Conservation (phyloP, 768 basidiomycete species). For the Coprinellus micaceus region DNA sequence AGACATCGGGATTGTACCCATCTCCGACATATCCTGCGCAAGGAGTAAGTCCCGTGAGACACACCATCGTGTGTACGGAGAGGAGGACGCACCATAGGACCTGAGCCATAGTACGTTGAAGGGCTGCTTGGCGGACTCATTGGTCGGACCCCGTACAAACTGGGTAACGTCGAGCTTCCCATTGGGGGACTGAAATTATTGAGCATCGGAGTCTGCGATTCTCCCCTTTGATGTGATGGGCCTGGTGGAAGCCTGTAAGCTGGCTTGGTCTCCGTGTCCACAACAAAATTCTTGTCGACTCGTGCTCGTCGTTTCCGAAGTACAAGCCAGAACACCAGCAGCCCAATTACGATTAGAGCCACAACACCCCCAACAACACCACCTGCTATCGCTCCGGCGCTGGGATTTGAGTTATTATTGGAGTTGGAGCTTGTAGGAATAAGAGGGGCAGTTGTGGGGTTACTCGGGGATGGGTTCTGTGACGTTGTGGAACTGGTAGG, state of each 20-base stretch:
- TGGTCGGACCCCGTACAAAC: not conserved
- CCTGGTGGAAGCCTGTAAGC: not conserved
- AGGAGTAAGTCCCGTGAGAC: not conserved
- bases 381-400: slow-evolving; percentile 60
- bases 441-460: not conserved
- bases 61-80: not conserved
- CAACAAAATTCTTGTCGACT: not conserved
- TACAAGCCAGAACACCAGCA: slow-evolving; percentile 37
- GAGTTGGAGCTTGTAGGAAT: not conserved
- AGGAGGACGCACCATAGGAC: not conserved
- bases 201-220: not conserved
- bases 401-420: slow-evolving; percentile 10
- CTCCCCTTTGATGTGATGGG: not conserved
- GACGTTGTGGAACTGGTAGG: not conserved
- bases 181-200: not conserved
- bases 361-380: slow-evolving; percentile 55
- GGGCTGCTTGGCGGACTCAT: too few relatives aligned
- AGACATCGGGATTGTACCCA: slow-evolving; percentile 19
- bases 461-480: not conserved
- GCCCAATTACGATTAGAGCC: slow-evolving; percentile 35
- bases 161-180: not conserved
- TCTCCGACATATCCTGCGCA: slow-evolving; percentile 21
- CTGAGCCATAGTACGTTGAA: too few relatives aligned
- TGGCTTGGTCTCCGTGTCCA: not conserved
- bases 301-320: slow-evolving; percentile 22